Conservation (phyloP, 75 land plant genomes). For the Pinus taeda region DNA sequence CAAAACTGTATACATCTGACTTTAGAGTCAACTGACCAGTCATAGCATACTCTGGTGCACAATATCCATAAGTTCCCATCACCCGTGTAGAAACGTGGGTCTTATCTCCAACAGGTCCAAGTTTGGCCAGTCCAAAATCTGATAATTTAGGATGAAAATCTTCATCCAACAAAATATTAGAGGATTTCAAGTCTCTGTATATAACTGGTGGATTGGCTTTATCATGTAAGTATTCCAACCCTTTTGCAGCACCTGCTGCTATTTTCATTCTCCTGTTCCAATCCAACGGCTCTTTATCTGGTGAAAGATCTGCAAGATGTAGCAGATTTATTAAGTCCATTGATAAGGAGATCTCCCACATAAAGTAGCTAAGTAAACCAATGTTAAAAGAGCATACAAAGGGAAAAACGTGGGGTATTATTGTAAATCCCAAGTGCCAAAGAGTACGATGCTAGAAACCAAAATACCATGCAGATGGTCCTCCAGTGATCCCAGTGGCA, state of each 20-base stretch:
- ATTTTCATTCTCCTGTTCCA: slow-evolving; percentile 13
- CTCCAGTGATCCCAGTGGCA: slow-evolving; percentile 47
- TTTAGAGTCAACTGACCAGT: slow-evolving; percentile 26
- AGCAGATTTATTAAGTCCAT: not conserved
- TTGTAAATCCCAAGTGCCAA: too few relatives aligned
- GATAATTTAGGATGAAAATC: slow-evolving; percentile 24
- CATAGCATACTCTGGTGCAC: slow-evolving; percentile 30
- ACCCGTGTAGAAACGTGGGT: slow-evolving; percentile 25
- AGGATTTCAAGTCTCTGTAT: slow-evolving; percentile 21
- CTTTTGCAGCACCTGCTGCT: slow-evolving; percentile 16
- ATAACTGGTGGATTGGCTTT: slow-evolving; percentile 25
- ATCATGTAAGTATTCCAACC: slow-evolving; percentile 23
- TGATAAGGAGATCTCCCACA: not conserved
- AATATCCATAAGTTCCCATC: slow-evolving; percentile 27
- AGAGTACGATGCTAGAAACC: too few relatives aligned
- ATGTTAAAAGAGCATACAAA: too few relatives aligned
- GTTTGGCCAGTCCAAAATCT: slow-evolving; percentile 27
- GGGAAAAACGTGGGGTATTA: too few relatives aligned
- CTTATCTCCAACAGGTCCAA: slow-evolving; percentile 27
- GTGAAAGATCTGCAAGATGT: slow-evolving; percentile 17
- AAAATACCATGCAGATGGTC: slow-evolving; percentile 47
- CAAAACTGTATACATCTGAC: slow-evolving; percentile 44
- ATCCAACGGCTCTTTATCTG: slow-evolving; percentile 17
- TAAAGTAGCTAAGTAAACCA: not conserved
- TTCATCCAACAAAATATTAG: slow-evolving; percentile 21